Conservation (phyloP, 2,329 filamentous ascomycete genomes). For the Calonectria fujianensis region DNA sequence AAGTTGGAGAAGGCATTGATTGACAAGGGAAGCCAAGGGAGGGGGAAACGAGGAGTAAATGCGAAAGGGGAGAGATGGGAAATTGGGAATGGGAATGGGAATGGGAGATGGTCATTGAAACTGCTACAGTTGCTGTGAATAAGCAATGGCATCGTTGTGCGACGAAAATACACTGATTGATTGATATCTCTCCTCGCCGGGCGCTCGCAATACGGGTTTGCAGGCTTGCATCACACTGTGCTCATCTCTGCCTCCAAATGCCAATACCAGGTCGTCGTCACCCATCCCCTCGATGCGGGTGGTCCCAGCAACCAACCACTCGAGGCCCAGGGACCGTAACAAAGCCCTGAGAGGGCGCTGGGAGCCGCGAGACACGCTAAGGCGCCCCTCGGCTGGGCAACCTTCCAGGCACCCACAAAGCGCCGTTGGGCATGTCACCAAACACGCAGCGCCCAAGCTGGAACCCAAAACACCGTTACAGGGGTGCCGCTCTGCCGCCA, state of each 20-base stretch:
- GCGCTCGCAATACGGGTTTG: not conserved
- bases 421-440: conserved; percentile 47
- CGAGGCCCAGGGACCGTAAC: not conserved
- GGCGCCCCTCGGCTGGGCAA: conserved; percentile 31
- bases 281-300: conserved; percentile 26
- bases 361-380: conserved; percentile 41
- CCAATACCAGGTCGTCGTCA: conserved; percentile 14
- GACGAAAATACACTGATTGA: not conserved
- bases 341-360: conserved; percentile 19
- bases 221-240: not conserved
- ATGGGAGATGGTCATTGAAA: not conserved
- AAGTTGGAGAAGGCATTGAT: conserved; percentile 28
- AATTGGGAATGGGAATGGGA: not conserved
- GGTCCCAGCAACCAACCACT: conserved; percentile 35
- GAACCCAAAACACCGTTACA: conserved; percentile 44
- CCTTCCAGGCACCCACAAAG: conserved; percentile 46
- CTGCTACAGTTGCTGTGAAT: not conserved
- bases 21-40: conserved; percentile 1
- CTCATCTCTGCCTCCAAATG: not conserved
- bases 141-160: not conserved
- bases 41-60: not conserved
- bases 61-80: not conserved
- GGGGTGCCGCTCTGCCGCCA: conserved; percentile 43
- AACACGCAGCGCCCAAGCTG: conserved; percentile 35
- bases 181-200: not conserved